Evolutionary conservation across 2,329 filamentous ascomycete species (phyloP).

Genomic region (Akanthomyces muscarius): DNA sequence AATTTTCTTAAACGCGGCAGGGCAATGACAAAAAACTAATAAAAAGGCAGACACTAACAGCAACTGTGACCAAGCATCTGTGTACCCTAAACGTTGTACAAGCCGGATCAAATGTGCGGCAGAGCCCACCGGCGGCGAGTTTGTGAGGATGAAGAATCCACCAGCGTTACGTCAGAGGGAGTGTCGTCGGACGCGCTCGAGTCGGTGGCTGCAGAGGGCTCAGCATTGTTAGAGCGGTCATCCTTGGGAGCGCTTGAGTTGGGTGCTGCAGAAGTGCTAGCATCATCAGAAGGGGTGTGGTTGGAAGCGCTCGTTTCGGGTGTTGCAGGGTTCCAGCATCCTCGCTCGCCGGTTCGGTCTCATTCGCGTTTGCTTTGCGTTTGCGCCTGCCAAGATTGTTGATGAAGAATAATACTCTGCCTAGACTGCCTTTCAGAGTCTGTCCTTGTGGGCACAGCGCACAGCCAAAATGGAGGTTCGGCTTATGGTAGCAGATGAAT

Average conservation of each 20-base stretch:
- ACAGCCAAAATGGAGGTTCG: constrained; percentile 27
- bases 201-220: too few species aligned
- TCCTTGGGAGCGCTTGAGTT: too few species aligned
- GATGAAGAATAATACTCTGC: not conserved
- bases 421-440: not conserved
- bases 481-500: constrained; percentile 34
- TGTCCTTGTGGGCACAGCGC: constrained; percentile 17
- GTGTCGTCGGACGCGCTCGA: too few species aligned
- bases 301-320: too few species aligned
- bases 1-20: not conserved
- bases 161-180: not conserved
- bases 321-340: too few species aligned
- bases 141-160: not conserved
- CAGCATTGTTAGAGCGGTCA: too few species aligned
- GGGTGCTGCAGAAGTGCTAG: too few species aligned
- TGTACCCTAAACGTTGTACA: not conserved
- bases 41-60: constrained; percentile 21
- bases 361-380: not conserved
- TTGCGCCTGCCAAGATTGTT: not conserved
- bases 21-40: constrained; percentile 18
- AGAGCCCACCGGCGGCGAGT: not conserved
- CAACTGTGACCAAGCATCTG: constrained; percentile 6
- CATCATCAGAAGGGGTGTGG: too few species aligned
- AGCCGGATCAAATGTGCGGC: not conserved
- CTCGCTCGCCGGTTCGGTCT: not conserved